These are phyloP conservation scores for Cercospora sp. DNA, from an alignment of 2,329 filamentous ascomycete species.

Conservation along the genomic window DNA sequence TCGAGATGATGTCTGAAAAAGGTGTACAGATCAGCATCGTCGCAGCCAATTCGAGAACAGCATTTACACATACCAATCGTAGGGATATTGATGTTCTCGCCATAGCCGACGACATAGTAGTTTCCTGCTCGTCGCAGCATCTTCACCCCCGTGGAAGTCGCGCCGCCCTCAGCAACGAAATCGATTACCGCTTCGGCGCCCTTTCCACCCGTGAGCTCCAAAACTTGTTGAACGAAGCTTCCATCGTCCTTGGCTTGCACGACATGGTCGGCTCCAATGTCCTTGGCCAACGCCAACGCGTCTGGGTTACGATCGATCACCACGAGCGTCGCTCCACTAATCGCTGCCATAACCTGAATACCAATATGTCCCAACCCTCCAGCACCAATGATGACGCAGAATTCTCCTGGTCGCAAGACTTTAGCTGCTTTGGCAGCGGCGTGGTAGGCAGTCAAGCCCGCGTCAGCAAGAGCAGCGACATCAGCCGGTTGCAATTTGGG, in stretches of 20 bases:
- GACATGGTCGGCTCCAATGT: conserved; percentile 32
- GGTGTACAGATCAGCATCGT: conserved; percentile 16
- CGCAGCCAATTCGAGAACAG: no score
- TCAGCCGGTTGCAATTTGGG: conserved; percentile 31
- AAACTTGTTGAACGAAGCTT: conserved; percentile 31
- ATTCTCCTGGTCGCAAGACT: conserved; percentile 30
- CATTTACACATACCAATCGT: conserved; percentile 2
- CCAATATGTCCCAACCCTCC: conserved; percentile 27
- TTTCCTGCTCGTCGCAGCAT: conserved; percentile 33
- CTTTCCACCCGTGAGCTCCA: conserved; percentile 28
- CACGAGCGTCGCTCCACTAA: conserved; percentile 31
- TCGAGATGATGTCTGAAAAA: conserved; percentile 31
- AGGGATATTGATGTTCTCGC: conserved; percentile 16
- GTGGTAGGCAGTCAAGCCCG: conserved; percentile 33
- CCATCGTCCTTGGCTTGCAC: conserved; percentile 24
- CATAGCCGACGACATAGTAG: conserved; percentile 31
- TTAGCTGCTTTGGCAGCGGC: conserved; percentile 30
- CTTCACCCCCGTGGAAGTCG: conserved; percentile 31
- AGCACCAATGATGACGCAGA: conserved; percentile 32
- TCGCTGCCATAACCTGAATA: conserved; percentile 33
- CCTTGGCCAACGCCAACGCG: conserved; percentile 31
- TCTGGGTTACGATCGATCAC: conserved; percentile 31
- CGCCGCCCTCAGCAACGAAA: conserved; percentile 32
- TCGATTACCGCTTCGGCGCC: conserved; percentile 34
- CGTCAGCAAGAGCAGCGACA: conserved; percentile 33